phyloP scores from a whole-genome alignment of 148 eudicot species.

The Spergularia marina region DNA sequence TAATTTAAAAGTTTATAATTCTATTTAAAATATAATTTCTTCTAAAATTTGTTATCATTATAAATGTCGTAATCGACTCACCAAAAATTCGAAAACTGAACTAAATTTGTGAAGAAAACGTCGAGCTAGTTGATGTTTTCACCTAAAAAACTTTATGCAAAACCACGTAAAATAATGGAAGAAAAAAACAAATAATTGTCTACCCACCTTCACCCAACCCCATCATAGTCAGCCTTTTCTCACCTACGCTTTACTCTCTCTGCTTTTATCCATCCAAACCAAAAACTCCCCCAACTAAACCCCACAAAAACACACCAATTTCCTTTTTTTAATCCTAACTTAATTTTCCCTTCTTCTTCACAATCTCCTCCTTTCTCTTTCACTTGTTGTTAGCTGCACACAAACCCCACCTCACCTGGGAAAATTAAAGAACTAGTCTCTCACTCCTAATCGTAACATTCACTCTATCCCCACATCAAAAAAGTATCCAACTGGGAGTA shows the following conservation, averaged over 20 bases:
- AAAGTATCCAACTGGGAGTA: slow-evolving; percentile 5
- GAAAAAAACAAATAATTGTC: slow-evolving; percentile 13
- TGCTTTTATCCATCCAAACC: neutral
- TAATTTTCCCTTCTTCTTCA: neutral
- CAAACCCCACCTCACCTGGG: slow-evolving; percentile 21
- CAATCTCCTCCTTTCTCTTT: slow-evolving; percentile 8
- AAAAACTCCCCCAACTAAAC: neutral
- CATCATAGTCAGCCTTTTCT: slow-evolving; percentile 8
- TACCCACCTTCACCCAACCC: slow-evolving; percentile 18
- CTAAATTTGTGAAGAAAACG: no score
- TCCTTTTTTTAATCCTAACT: neutral
- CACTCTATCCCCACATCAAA: slow-evolving; percentile 16
- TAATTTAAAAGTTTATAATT: no score
- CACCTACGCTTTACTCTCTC: neutral
- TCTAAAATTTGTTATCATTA: no score
- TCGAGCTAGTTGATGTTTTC: no score
- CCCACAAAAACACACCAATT: neutral
- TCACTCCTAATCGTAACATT: slow-evolving; percentile 16
- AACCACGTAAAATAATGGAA: neutral
- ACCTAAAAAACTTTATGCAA: neutral
- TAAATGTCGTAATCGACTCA: no score
- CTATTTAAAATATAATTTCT: no score
- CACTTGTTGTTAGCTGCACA: slow-evolving; percentile 30
- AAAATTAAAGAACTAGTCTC: slow-evolving; percentile 21
- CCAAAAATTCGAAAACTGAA: no score